phyloP scores from a whole-genome alignment of 805 yeast genomes.

The Komagataella kurtzmanii region DNA sequence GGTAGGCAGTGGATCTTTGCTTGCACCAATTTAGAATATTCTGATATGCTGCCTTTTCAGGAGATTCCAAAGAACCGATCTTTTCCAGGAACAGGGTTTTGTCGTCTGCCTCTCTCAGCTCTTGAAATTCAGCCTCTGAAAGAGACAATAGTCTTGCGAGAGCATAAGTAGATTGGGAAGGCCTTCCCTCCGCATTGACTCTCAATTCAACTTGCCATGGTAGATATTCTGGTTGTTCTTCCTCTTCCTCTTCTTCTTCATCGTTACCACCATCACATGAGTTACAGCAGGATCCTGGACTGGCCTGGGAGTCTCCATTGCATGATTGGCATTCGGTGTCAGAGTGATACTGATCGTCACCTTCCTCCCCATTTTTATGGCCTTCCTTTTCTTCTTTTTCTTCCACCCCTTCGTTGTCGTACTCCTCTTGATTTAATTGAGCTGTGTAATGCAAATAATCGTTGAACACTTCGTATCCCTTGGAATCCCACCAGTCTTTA shows the following conservation, averaged over 20 bases:
- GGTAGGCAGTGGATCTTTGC: conserved; percentile 5
- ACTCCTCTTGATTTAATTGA: conserved; percentile 6
- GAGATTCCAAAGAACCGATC: conserved; percentile 4
- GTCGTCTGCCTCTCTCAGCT: conserved; percentile 7
- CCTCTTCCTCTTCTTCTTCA: conserved; percentile 13
- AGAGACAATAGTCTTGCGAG: conserved; percentile 21
- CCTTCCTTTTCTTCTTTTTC: conserved; percentile 8
- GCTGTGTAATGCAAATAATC: conserved; percentile 4
- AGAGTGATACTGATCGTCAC: conserved; percentile 1
- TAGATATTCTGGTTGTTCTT: conserved; percentile 9
- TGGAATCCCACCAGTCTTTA: conserved; percentile 33
- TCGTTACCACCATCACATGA: conserved; percentile 7
- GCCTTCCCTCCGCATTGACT: conserved; percentile 26
- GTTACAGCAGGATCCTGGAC: neutral
- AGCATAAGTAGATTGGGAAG: conserved; percentile 30
- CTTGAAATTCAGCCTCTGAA: conserved; percentile 12
- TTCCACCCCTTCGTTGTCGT: conserved; percentile 7
- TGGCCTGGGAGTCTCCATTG: neutral
- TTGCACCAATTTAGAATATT: conserved; percentile 8
- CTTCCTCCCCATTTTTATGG: neutral
- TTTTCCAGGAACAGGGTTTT: conserved; percentile 1
- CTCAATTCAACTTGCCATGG: conserved; percentile 30
- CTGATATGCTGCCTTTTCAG: conserved; percentile 4
- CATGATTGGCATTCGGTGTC: neutral
- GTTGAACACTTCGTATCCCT: conserved; percentile 24